Conservation (phyloP, 2,329 filamentous ascomycete genomes). For the Endocalyx cinctus region DNA sequence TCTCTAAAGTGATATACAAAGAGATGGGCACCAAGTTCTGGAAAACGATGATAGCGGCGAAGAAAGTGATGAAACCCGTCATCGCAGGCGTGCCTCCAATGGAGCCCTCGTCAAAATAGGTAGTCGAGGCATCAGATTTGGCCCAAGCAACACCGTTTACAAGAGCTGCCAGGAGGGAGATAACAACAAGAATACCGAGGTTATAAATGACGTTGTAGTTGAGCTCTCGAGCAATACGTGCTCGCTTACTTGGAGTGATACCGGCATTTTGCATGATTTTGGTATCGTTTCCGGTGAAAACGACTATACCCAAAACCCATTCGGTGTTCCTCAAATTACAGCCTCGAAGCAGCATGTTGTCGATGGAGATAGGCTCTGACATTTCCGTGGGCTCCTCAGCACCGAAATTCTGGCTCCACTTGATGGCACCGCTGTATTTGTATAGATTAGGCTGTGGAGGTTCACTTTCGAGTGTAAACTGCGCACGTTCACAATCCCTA, state of each 20-base stretch:
- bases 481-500: conserved; percentile 82
- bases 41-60: conserved; percentile 89
- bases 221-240: conserved; percentile 84
- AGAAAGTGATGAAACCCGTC: conserved; percentile 94
- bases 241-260: conserved; percentile 88
- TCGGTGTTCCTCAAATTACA: conserved; percentile 94
- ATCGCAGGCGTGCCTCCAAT: conserved; percentile 70
- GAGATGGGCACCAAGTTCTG: conserved; percentile 99
- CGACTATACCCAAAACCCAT: conserved; percentile 87
- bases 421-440: conserved; percentile 84
- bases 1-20: conserved; percentile 94
- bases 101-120: conserved; percentile 81
- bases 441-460: conserved; percentile 90
- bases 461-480: conserved; percentile 88
- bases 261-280: conserved; percentile 99
- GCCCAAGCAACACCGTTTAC: conserved; percentile 81
- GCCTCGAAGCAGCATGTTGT: conserved; percentile 89
- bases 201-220: conserved; percentile 99
- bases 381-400: conserved; percentile 66
- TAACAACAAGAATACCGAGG: conserved; percentile 80
- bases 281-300: conserved; percentile 93
- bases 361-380: conserved; percentile 90
- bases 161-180: conserved; percentile 83
- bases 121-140: conserved; percentile 66
- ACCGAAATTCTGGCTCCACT: conserved; percentile 73